These are phyloP conservation scores for Diphasiastrum complanatum DNA, from an alignment of 83 land plant species.

Conservation along the genomic window DNA sequence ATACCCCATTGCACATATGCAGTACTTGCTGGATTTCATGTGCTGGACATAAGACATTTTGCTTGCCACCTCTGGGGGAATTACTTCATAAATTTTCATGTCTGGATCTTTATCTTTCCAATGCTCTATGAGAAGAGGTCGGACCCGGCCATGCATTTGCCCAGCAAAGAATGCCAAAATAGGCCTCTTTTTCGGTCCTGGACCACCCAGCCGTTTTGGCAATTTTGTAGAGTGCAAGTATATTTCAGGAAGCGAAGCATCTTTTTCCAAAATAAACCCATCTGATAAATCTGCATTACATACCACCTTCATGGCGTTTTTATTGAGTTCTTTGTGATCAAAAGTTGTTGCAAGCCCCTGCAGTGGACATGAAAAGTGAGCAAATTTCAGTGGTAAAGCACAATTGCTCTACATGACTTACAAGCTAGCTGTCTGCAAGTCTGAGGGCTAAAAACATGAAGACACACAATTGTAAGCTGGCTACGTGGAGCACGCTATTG, in stretches of 20 bases:
- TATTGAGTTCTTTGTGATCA: slow-evolving; percentile 21
- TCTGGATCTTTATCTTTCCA: slow-evolving; percentile 51
- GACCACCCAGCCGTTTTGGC: slow-evolving; percentile 6
- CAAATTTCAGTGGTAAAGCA: neutral
- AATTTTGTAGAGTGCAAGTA: slow-evolving; percentile 13
- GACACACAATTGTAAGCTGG: no score
- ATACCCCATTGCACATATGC: slow-evolving; percentile 39
- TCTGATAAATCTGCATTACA: slow-evolving; percentile 41
- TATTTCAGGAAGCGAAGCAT: slow-evolving; percentile 39
- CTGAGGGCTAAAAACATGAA: no score
- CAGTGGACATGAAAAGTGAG: neutral
- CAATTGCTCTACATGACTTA: neutral
- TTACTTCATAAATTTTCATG: slow-evolving; percentile 37
- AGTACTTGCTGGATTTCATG: slow-evolving; percentile 36
- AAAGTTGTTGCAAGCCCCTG: slow-evolving; percentile 31
- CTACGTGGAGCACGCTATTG: no score
- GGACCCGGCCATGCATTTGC: slow-evolving; percentile 43
- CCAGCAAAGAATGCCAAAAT: slow-evolving; percentile 60
- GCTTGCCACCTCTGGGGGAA: slow-evolving; percentile 12
- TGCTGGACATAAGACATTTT: slow-evolving; percentile 24
- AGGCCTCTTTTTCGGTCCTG: slow-evolving; percentile 21
- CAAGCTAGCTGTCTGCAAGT: no score
- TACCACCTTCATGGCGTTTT: slow-evolving; percentile 35
- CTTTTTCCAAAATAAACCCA: slow-evolving; percentile 24
- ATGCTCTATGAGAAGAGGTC: slow-evolving; percentile 32